These are phyloP conservation scores for Lycium barbarum DNA, from an alignment of 257 asterid species.

Conservation along the genomic window DNA sequence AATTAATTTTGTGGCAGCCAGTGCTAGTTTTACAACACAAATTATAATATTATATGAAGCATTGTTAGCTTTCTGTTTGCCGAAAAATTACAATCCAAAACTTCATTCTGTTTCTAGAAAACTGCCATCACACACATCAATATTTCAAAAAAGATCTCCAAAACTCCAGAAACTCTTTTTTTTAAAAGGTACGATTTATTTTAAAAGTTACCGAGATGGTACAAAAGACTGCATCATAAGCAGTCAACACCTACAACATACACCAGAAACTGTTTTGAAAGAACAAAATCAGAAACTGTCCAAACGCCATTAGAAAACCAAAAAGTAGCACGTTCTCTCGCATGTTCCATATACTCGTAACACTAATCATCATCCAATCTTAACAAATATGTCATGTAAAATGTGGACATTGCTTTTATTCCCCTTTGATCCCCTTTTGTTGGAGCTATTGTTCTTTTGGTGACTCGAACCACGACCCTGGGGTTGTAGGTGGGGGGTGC, in stretches of 20 bases:
- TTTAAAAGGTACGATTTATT: too few relatives aligned
- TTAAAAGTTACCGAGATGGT: too few relatives aligned
- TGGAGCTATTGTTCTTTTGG: too few relatives aligned
- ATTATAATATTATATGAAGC: background rate
- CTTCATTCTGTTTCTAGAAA: background rate
- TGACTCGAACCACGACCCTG: too few relatives aligned
- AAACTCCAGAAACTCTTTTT: background rate
- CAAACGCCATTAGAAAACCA: background rate
- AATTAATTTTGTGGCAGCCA: background rate
- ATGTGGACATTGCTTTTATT: background rate
- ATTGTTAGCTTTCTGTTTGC: background rate
- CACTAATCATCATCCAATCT: background rate
- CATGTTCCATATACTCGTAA: background rate
- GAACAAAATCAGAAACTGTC: background rate
- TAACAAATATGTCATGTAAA: background rate
- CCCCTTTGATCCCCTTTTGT: too few relatives aligned
- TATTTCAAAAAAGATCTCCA: background rate
- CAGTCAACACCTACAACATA: too few relatives aligned
- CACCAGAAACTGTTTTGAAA: background rate
- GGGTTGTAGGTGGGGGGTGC: too few relatives aligned
- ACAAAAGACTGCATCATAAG: too few relatives aligned
- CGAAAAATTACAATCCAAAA: background rate
- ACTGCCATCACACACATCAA: background rate
- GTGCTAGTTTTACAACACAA: background rate
- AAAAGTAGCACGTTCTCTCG: background rate